These are phyloP conservation scores for Keqinozyma sinolaborantium DNA, from an alignment of 1,139 yeast genomes.

Conservation along the genomic window DNA sequence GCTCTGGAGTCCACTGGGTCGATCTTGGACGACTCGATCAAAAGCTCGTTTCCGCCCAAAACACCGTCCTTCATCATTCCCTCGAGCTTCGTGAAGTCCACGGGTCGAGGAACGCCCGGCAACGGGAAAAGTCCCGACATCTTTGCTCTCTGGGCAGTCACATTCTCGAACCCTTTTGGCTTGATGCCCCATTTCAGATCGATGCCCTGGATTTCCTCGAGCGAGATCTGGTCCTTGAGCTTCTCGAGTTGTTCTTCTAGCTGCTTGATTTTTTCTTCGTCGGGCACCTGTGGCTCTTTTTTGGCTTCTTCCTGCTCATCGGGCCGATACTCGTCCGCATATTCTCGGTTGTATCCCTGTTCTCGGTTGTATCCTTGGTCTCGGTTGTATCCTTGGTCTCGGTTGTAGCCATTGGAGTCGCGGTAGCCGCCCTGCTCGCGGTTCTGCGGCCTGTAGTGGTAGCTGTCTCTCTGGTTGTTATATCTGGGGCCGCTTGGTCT, in stretches of 20 bases:
- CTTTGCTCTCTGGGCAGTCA: conserved; percentile 78
- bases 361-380: neutral
- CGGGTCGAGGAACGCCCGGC: conserved; percentile 65
- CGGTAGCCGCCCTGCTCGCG: neutral
- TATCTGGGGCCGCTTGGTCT: conserved; percentile 1
- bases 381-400: neutral
- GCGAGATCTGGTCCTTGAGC: conserved; percentile 17
- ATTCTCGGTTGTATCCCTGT: neutral
- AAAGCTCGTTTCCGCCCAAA: conserved; percentile 36
- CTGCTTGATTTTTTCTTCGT: conserved; percentile 17
- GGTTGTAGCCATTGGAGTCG: neutral
- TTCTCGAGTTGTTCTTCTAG: conserved; percentile 18
- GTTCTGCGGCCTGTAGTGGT: neutral
- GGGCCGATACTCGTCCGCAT: conserved; percentile 1
- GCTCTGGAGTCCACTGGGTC: conserved; percentile 51
- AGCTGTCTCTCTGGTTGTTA: conserved; percentile 2
- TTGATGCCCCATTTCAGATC: conserved; percentile 71
- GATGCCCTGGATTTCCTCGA: conserved; percentile 34
- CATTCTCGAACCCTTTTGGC: conserved; percentile 73
- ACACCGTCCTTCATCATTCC: conserved; percentile 41
- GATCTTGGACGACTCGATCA: conserved; percentile 39
- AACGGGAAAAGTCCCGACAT: conserved; percentile 76
- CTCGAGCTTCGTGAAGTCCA: conserved; percentile 53
- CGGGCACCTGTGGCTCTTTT: conserved; percentile 10
- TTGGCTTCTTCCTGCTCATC: conserved; percentile 3